Base-by-base conservation (phyloP, 495 filamentous ascomycete species). In the Letharia columbiana region DNA sequence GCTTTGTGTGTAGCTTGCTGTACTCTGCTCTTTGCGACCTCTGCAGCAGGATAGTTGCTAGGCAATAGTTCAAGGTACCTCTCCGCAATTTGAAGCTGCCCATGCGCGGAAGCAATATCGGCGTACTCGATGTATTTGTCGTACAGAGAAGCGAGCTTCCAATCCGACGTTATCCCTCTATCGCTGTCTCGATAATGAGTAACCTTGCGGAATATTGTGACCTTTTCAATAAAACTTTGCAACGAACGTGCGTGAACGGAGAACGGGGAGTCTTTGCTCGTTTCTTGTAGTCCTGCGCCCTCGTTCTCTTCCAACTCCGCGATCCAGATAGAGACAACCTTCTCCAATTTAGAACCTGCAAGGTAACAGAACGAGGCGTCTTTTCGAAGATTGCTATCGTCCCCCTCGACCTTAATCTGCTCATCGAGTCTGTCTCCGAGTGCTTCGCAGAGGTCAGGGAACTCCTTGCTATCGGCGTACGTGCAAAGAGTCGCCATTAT, bases 101-200 rank as follows among this genome's bases (percentile, higher is more conserved):
- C 94, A 72, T 97, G 91, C 11, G 91, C 86, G 50, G 94, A 91
- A 64, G 94, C 87, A 70, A 99, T 89, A 73, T 98, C 94, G 13
- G 94, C 92, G 76, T 97, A 99, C 78, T 99, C 93, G 31, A 86
- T 87, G 71, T 99, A 99, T 77, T 95, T 96, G 73, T 92, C 89
- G 73, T 99, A 99, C 49, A 99, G 81, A 1, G 86, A 80, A 54
- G 83, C 82, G 57, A 99, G 87, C 77, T 95, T 96, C 95, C 95
- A 99, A 62, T 86, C 91, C 0, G 87, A 85, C 45, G 85, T 82
- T 66, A 84, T 75, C 61, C 78, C 78, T 65, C 81, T 84, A 66
- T 97, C 91, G 9, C 80, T 79, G 72, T 99, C 94, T 68, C 88
- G 75, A 77, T 96, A 99, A 70, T 93, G 92, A 62, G 90, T 92